phyloP scores from a whole-genome alignment of 192 early-diverging fungal genomes.

The Coemansia umbellata region DNA sequence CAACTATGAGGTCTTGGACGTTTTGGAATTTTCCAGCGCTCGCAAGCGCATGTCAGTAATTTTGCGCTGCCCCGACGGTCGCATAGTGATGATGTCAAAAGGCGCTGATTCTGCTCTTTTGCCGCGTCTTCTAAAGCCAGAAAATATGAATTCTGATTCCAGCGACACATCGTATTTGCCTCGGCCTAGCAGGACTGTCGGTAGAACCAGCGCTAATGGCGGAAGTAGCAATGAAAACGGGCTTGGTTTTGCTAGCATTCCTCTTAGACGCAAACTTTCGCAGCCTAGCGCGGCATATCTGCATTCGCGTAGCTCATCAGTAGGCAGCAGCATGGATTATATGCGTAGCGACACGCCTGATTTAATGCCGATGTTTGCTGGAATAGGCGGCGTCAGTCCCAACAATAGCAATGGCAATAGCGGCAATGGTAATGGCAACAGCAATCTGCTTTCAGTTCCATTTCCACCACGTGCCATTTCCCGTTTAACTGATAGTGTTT shows the following conservation, averaged over 20 bases:
- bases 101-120: constrained; percentile 88
- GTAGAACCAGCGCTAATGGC: not conserved
- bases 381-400: too few relatives aligned
- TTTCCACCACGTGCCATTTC: not conserved
- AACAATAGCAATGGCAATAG: too few relatives aligned
- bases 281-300: constrained; percentile 40
- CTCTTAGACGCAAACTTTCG: constrained; percentile 28
- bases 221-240: not conserved
- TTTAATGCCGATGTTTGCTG: too few relatives aligned
- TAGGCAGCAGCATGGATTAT: constrained; percentile 20
- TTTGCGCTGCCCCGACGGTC: constrained; percentile 65
- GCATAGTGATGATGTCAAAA: constrained; percentile 80
- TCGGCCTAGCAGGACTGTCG: constrained; percentile 3
- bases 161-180: constrained; percentile 25
- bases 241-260: not conserved
- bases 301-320: constrained; percentile 46
- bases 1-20: constrained; percentile 60
- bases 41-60: constrained; percentile 89
- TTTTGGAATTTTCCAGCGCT: constrained; percentile 81
- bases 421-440: not conserved
- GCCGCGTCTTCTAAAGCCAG: constrained; percentile 52
- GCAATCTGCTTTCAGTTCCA: not conserved
- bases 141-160: constrained; percentile 14
- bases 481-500: not conserved
- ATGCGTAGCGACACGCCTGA: too few relatives aligned